phyloP scores from a whole-genome alignment of 2,329 filamentous ascomycete species.

The Penicillium sp. region DNA sequence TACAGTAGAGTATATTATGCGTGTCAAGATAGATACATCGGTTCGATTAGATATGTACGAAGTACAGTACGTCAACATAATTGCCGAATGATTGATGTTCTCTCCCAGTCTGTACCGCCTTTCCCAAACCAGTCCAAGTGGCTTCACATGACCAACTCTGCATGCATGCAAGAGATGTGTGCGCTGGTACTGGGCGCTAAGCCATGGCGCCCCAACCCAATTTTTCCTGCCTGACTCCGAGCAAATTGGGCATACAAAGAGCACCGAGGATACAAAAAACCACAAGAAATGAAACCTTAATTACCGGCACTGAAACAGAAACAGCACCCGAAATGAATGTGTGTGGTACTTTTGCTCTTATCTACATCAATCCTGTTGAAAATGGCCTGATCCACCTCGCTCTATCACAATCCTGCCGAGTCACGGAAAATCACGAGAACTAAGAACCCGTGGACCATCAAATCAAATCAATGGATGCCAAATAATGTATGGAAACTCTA shows the following conservation, averaged over 20 bases:
- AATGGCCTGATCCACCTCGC: conserved; percentile 1
- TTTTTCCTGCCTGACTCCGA: conserved; percentile 13
- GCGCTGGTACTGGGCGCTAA: conserved; percentile 21
- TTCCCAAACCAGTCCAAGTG: conserved; percentile 8
- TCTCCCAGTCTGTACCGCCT: neutral
- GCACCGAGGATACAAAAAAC: neutral
- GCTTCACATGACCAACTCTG: conserved; percentile 37
- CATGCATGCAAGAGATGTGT: conserved; percentile 36
- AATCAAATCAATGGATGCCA: neutral
- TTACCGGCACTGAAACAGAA: neutral
- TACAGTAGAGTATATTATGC: neutral
- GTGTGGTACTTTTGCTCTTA: neutral
- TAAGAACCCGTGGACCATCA: neutral
- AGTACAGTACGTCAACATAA: neutral
- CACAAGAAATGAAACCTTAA: neutral
- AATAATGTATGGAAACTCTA: neutral
- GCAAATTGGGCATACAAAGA: conserved; percentile 5
- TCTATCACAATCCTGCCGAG: neutral
- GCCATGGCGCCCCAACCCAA: conserved; percentile 5
- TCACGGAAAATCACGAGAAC: neutral
- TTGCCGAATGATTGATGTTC: neutral
- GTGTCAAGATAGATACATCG: neutral
- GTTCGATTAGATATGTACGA: neutral
- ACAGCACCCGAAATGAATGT: neutral
- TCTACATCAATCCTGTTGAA: neutral